Conservation (phyloP, 106 monocot species). For the Triglochin maritima region DNA sequence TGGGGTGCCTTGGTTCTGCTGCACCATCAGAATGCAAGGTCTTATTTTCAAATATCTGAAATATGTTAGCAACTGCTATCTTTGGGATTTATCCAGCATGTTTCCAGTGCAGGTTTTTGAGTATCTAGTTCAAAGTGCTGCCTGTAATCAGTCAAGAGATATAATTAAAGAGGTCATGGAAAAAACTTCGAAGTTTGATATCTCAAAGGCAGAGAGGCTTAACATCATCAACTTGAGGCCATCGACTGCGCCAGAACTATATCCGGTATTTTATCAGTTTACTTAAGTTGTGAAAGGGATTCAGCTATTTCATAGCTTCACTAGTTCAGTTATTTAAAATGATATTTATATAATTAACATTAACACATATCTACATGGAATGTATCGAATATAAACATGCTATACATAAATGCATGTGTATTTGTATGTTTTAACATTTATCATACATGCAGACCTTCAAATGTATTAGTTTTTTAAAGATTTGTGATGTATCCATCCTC, state of each 20-base stretch:
- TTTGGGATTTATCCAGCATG: background rate
- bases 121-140: slow-evolving; percentile 45
- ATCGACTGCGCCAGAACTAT: slow-evolving; percentile 32
- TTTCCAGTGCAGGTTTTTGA: slow-evolving; percentile 47
- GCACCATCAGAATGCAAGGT: slow-evolving; percentile 85
- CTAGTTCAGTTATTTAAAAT: background rate
- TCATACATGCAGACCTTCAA: too few relatives aligned
- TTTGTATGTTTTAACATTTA: too few relatives aligned
- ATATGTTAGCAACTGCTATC: background rate
- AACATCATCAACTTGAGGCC: slow-evolving; percentile 79
- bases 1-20: slow-evolving; percentile 69
- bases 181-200: slow-evolving; percentile 47
- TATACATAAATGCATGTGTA: too few relatives aligned
- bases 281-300: too few relatives aligned
- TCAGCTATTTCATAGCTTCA: too few relatives aligned
- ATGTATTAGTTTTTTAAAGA: too few relatives aligned
- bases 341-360: background rate
- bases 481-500: too few relatives aligned
- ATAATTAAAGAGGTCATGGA: slow-evolving; percentile 39
- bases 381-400: background rate
- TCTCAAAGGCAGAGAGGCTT: slow-evolving; percentile 54
- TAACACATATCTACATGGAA: background rate
- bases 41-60: background rate
- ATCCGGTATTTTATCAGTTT: slow-evolving; percentile 26
- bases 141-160: slow-evolving; percentile 66